These are phyloP conservation scores for Eucalyptus polyanthemos DNA, from an alignment of 345 rosid species.

Conservation along the genomic window DNA sequence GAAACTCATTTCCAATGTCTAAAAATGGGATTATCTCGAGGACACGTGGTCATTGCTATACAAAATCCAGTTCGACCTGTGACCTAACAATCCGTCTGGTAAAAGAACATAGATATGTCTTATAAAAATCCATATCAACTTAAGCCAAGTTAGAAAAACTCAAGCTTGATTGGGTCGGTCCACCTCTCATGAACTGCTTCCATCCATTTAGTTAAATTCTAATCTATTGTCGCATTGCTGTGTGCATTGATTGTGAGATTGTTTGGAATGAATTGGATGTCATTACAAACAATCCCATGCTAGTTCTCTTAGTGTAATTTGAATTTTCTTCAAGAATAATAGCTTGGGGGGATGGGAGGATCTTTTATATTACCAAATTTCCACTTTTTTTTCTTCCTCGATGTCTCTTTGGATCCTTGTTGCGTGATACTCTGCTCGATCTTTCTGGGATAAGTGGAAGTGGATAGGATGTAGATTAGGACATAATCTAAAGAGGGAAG, in stretches of 20 bases:
- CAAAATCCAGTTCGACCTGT: background rate
- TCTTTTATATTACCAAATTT: background rate
- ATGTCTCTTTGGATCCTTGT: background rate
- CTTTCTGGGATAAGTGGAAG: too few species aligned
- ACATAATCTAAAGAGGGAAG: background rate
- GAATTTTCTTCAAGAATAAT: background rate
- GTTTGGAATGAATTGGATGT: background rate
- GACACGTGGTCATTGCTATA: background rate
- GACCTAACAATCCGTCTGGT: background rate
- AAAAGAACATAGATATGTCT: background rate
- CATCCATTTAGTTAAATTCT: too few species aligned
- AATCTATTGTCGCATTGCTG: background rate
- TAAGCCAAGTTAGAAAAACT: background rate
- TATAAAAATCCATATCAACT: background rate
- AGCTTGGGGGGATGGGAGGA: background rate
- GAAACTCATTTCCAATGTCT: too few species aligned
- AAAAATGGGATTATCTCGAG: background rate
- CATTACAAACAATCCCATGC: background rate
- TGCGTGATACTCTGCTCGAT: background rate
- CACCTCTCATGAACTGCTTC: background rate
- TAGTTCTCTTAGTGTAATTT: background rate
- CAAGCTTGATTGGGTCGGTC: background rate
- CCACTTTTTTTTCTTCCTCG: background rate
- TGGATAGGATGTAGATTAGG: background rate
- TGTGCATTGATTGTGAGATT: background rate